These are phyloP conservation scores for Vigna reflexopilosa DNA, from an alignment of 306 rosid species.

Conservation along the genomic window DNA sequence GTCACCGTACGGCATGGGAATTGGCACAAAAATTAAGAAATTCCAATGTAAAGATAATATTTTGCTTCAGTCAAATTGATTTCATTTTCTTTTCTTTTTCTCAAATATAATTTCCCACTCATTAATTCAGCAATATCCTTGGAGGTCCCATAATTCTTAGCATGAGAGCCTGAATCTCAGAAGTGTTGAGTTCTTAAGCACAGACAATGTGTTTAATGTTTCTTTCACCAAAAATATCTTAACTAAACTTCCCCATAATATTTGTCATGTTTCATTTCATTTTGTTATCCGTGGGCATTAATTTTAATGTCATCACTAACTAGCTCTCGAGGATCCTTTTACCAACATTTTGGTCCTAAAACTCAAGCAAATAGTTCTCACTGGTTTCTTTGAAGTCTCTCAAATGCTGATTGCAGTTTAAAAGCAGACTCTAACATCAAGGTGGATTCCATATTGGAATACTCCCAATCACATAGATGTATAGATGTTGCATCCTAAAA, in stretches of 20 bases:
- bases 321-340: constrained; percentile 2
- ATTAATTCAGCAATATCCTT: background rate
- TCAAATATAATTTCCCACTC: background rate
- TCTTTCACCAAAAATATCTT: constrained; percentile 3
- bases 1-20: background rate
- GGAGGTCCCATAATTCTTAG: background rate
- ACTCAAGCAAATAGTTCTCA: constrained; percentile 8
- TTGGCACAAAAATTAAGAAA: constrained; percentile 10
- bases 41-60: background rate
- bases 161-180: background rate
- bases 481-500: background rate
- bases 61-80: background rate
- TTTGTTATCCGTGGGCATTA: background rate
- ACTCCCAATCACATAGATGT: background rate
- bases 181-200: background rate
- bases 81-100: constrained; percentile 12
- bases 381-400: background rate
- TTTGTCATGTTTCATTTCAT: constrained; percentile 4
- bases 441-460: background rate
- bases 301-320: background rate
- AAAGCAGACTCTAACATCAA: background rate
- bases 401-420: background rate
- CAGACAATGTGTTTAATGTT: background rate
- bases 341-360: background rate
- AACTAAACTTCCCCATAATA: background rate